Conservation (phyloP, 1,284 basidiomycete species). For the Mixia osmundae region DNA sequence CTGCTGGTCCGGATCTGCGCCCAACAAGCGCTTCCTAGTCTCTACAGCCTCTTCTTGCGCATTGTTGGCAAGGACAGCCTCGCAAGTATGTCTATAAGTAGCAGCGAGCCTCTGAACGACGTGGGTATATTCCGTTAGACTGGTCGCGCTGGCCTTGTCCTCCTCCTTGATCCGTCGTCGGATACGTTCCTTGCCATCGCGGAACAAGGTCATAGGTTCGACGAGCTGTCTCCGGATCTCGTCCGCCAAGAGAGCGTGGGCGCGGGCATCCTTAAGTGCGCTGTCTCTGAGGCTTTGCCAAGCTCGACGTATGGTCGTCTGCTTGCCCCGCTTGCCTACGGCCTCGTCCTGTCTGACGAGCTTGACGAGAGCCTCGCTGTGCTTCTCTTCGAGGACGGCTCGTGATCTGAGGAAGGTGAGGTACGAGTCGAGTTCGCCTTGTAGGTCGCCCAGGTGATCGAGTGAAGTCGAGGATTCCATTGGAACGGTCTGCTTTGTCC, state of each 20-base stretch:
- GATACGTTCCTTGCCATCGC: conserved; percentile 12
- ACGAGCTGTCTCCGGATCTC: not conserved
- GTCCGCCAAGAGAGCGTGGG: not conserved
- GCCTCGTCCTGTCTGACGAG: not conserved
- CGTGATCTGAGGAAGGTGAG: not conserved
- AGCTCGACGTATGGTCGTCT: not conserved
- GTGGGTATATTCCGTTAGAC: no score
- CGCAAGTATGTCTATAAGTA: no score
- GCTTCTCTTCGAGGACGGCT: not conserved
- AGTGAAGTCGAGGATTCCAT: not conserved
- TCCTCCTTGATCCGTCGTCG: conserved; percentile 14
- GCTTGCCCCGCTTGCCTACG: not conserved
- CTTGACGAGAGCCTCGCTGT: not conserved
- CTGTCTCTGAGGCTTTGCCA: not conserved
- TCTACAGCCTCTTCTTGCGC: no score
- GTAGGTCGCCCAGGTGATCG: not conserved
- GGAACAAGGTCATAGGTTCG: not conserved
- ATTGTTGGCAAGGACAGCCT: no score
- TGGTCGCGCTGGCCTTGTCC: no score
- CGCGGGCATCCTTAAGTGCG: not conserved
- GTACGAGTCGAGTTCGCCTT: not conserved
- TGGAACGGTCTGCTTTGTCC: not conserved
- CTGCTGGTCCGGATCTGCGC: no score
- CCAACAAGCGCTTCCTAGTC: no score
- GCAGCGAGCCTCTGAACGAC: no score